Base-by-base conservation (phyloP, 2,329 filamentous ascomycete genomes). In the Blumeria graminis region DNA sequence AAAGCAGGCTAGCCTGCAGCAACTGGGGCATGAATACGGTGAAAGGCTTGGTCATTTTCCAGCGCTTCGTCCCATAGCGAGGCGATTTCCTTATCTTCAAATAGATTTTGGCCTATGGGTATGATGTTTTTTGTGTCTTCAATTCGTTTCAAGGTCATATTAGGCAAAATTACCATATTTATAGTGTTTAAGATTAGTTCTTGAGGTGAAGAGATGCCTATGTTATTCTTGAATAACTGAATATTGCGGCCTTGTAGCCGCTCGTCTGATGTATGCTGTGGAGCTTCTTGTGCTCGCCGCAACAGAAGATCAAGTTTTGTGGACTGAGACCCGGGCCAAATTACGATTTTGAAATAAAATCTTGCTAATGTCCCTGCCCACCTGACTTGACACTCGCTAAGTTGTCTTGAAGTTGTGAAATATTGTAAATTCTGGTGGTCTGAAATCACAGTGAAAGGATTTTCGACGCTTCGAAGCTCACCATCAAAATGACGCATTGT, bases 11-110 rank as follows among this genome's bases (percentile, higher is more conserved):
- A 11, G 22, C 18, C 53, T n/a, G 38, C 53, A 35, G 53, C 38
- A 18, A 55, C 53, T 54, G 34, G 3, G 38, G 33, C 51, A 54
- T 54, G 51, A 54, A 54, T 54, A 22, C 8, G 38, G 34, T 54
- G 51, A 54, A 54, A 54, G 33, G 51, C 34, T 18, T 54, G 51
- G 33, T 54, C 34, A 38, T 54, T 38, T 54, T 34, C 34, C 4
- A 54, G 34, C 10, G 14, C 33, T 54, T 54, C 10, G n/a, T 54
- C 51, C 34, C 51, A 54, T 33, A 39, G 10, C 38, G 51, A 38
- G 10, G 51, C 51, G 10, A 54, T 54, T 39, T 54, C 33, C n/a
- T 54, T 54, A 54, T 54, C 34, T 38, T 38, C 33, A 38, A 38
- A 54, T 38, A 54, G 14, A 1, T 18, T 54, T 54, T 54, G 33